A percentile compares a stretch with the other conserved stretches of the same genome.
phyloP scores from a whole-genome alignment of 176 grass and related monocot species.

The Eremochloa ophiuroides region DNA sequence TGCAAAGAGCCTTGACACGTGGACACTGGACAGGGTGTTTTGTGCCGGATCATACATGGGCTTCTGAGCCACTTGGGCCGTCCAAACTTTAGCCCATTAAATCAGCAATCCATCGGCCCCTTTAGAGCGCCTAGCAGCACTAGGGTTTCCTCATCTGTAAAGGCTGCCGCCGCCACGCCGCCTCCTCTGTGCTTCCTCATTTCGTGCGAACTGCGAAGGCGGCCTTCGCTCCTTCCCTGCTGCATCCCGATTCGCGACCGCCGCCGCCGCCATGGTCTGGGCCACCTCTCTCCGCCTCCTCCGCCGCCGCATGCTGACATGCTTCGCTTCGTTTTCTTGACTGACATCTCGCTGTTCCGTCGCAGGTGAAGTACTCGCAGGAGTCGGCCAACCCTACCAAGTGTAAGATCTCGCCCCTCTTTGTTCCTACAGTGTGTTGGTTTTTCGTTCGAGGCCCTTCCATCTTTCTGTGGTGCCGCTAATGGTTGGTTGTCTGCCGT shows the following conservation, averaged over 20 bases:
- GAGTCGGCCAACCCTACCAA: constrained; percentile 68
- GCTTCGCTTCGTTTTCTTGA: background rate
- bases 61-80: background rate
- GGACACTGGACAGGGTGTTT: background rate
- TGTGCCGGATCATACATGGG: background rate
- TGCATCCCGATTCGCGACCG: background rate
- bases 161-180: constrained; percentile 3
- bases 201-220: constrained; percentile 2
- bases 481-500: background rate
- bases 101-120: background rate
- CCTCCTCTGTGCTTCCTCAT: background rate
- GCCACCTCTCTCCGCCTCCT: background rate
- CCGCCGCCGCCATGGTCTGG: constrained; percentile 39
- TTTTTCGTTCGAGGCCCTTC: too few relatives aligned
- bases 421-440: background rate
- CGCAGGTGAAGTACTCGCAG: constrained; percentile 72
- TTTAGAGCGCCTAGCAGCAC: background rate
- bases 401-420: constrained; percentile 37
- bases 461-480: background rate
- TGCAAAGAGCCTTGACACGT: too few relatives aligned
- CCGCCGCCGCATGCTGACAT: background rate
- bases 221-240: background rate
- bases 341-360: constrained; percentile 10
- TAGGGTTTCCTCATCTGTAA: constrained; percentile 31
- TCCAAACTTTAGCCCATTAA: background rate